Conservation (phyloP, 2,329 filamentous ascomycete species). For the Ophiostoma fasciatum region DNA sequence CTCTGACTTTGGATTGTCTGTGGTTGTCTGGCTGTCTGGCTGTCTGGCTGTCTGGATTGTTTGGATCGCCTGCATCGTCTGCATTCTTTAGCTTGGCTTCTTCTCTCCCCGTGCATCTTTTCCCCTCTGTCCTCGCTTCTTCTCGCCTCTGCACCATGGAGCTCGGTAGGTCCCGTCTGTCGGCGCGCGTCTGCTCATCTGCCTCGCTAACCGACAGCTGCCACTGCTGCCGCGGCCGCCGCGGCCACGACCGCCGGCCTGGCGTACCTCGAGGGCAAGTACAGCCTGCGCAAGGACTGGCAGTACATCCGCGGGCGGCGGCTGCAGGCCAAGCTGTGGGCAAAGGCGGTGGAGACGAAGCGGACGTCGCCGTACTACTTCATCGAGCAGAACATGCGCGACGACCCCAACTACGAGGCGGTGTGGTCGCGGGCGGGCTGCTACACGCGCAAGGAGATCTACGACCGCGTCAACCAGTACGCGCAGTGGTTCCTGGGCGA, state of each 20-base stretch:
- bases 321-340: conserved; percentile 27
- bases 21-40: no score
- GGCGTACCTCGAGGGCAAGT: conserved; percentile 56
- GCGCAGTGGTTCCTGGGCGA: conserved; percentile 45
- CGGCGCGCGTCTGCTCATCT: no score
- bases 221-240: conserved; percentile 11
- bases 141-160: no score
- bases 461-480: conserved; percentile 42
- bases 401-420: conserved; percentile 37
- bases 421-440: conserved; percentile 52
- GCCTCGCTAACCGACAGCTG: conserved; percentile 3
- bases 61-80: no score
- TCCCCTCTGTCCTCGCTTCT: no score
- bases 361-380: conserved; percentile 49
- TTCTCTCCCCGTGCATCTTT: no score
- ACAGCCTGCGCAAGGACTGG: conserved; percentile 49
- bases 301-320: conserved; percentile 26
- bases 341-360: conserved; percentile 34
- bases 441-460: conserved; percentile 43
- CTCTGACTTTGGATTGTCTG: no score
- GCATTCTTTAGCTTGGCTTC: no score
- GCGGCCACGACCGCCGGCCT: conserved; percentile 21
- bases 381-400: conserved; percentile 41
- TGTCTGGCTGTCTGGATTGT: no score
- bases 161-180: background rate